phyloP scores from a whole-genome alignment of 148 eudicot species.

The Vaccinium macrocarpon region DNA sequence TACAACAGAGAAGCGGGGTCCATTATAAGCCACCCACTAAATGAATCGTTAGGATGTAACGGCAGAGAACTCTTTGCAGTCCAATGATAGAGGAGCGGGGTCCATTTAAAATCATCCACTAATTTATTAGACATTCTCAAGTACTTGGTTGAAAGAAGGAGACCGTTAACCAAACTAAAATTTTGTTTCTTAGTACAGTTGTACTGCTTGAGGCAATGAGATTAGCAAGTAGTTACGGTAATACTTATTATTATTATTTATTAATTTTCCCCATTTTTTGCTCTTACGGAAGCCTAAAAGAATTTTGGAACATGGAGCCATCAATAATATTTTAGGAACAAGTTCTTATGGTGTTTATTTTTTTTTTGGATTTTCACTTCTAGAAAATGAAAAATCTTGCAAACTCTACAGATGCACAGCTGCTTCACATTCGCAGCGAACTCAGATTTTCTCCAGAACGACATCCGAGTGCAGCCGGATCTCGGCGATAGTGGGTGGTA shows the following conservation, averaged over 20 bases:
- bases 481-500: conserved; percentile 41
- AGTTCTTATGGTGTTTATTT: background rate
- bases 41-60: too few relatives aligned
- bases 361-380: background rate
- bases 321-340: background rate
- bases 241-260: background rate
- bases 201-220: too few relatives aligned
- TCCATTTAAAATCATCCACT: too few relatives aligned
- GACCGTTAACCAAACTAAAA: too few relatives aligned
- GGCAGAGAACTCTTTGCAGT: too few relatives aligned
- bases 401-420: conserved; percentile 40
- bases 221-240: background rate
- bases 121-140: too few relatives aligned
- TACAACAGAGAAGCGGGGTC: background rate
- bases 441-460: conserved; percentile 42
- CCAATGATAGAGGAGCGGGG: too few relatives aligned
- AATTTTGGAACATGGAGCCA: background rate
- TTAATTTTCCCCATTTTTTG: background rate
- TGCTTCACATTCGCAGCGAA: conserved; percentile 39
- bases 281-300: background rate
- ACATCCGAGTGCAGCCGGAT: conserved; percentile 61
- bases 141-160: too few relatives aligned
- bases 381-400: background rate
- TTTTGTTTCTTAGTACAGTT: too few relatives aligned
- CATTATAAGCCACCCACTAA: background rate